Base-by-base conservation (phyloP, 345 rosid genomes). In the Combretum micranthum region DNA sequence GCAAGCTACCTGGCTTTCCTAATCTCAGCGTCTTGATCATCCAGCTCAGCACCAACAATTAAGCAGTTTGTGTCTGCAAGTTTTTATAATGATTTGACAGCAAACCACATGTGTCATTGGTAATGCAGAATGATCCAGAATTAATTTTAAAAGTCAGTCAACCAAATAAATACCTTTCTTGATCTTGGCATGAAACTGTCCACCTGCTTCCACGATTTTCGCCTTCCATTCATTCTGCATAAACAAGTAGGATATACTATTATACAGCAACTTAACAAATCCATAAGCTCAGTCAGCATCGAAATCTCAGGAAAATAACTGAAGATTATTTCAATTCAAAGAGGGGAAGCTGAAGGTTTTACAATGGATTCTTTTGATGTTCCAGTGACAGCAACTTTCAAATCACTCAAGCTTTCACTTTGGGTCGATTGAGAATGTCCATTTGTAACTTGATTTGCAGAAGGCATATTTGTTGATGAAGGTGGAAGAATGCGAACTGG, bases 191-290 rank as follows among this genome's bases (percentile, higher is more conserved):
- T 93, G 94, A 73, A 83, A 57, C 32, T 71, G 64, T 25, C 90
- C 94, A 69, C 99, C 94, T 19, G 78, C 82, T 67, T 53, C 92
- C 75, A 77, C 86, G 67, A 85, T 81, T 71, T 83, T 83, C 25
- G 53, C 72, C 66, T 82, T 89, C 99, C 99, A 89, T 59, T 79
- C 80, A 75, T 77, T 69, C 99, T 93, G 83, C 66, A 80, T 61
- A 69, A 59, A 37, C 42, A 57, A 17, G 18, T 4, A 32, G 20
- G 14, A 16, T 4, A 16, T 20, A 47, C 53, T 26, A 46, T 72
- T 53, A 67, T 47, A 69, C 60, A 63, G 69, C 53, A 62, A 57
- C 26, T 61, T 14, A 55, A 44, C 37, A 10, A 55, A 13, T 53
- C 39, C 39, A 32, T 32, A 32, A 32, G 39, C 9, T 32, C 39